Base-by-base conservation (phyloP, 768 basidiomycete species). In the Lactarius akahatsu region DNA sequence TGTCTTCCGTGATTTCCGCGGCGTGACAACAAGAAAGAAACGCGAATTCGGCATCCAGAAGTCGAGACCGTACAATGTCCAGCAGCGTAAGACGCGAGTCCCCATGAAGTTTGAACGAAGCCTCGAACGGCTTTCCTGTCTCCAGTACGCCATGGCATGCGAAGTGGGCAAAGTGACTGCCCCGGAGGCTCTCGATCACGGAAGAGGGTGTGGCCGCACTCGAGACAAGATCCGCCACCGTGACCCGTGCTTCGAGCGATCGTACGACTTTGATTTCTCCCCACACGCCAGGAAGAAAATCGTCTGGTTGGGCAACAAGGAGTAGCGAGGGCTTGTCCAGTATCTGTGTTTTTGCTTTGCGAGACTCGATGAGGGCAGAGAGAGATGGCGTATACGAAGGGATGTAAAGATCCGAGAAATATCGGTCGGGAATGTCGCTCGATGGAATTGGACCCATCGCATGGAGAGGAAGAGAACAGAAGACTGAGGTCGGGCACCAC, bases 391-490 rank as follows among this genome's bases (percentile, higher is more conserved):
- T 50, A 13, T 50, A 50, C 1, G 47, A 50, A 13, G 47, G 47
- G 47, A 50, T 23, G 47, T 57, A 67, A 2, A 65, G n/a, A 28
- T 70, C 62, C 1, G 57, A 61, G 13, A 69, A 55, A 50, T 64
- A 59, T 3, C 28, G 59, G 34, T 55, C 15, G 15, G 20, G 1
- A 18, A 1, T 16, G 9, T 54, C 59, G 13, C 26, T 16, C 30
- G 43, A 45, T 8, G 55, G 54, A 26, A 69, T 65, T 5, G 64
- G 55, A 2, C 66, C 68, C 41, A 69, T 69, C 13, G 69, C 68
- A 18, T 70, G 69, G 7, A 70, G 52, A n/a, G 69, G 69, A 20
- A 70, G 68, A 15, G 23, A 64, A 32, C 45, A 59, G 32, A 70
- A 64, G 3, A 23, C n/a, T 5, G 47, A 50, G 1, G 47, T 50